Evolutionary conservation across 2,329 filamentous ascomycete genomes (phyloP), one percentile per base, ranked within the genome.

Genomic region (Talaromyces marneffei): DNA sequence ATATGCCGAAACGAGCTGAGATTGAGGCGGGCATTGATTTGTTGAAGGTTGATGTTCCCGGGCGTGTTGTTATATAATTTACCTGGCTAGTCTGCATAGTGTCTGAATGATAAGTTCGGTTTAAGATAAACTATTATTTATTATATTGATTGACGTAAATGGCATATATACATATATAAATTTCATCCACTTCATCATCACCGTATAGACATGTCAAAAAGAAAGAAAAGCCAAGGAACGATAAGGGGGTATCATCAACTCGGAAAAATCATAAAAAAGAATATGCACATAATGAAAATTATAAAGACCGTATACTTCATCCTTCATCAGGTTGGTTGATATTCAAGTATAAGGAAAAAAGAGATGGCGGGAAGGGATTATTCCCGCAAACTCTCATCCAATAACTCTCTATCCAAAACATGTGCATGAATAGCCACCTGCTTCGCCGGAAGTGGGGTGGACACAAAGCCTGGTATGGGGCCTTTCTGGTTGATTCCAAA

Each of bases 1-100:
- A 86, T 75, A 96, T 97, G 92, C 88, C 90, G 1, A 82, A 79
- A 59, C 97, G 96, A 85, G 85, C 79, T 64, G 84, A 96, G 71
- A 77, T 97, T 53, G 76, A 88, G 71, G 82, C 61, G n/a, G 78
- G 77, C 3, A 66, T 75, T 53, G 78, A 80, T 73, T 66, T 78
- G 37, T 67, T 79, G 66, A 62, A 64, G 58, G 65, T 75, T n/a
- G 69, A 64, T 56, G 60, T 75, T 58, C 70, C 66, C 8, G 57
- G 63, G 48, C 23, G 40, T 44, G 63, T 70, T 31, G 66, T 63
- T 48, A 66, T 70, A 14, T 69, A 66, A 31, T 48, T 9, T 33
- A 52, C 2, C 9, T 53, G n/a, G 8, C 2, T 50, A 50, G 23
- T 10, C 7, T 4, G 46, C n/a, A n/a, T 12, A 31, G 25, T 48